phyloP scores from a whole-genome alignment of 345 rosid species.

The Salix udensis region DNA sequence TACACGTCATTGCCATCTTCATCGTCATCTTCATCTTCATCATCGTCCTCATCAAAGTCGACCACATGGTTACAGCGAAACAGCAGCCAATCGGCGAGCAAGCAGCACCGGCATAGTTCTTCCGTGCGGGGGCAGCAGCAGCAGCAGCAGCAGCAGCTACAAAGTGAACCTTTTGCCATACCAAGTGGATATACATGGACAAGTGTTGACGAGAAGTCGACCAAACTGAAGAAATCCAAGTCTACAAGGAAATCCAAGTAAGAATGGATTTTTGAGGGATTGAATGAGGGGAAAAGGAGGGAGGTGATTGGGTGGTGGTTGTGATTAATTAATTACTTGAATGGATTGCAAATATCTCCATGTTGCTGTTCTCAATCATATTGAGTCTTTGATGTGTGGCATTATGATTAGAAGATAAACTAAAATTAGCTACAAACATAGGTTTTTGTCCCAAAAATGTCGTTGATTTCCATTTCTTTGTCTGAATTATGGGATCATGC shows the following conservation, averaged over 20 bases:
- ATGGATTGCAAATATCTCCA: neutral
- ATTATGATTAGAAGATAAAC: too few species aligned
- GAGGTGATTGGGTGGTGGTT: neutral
- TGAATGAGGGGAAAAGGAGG: neutral
- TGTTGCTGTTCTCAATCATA: neutral
- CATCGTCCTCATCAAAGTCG: neutral
- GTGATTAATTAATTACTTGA: neutral
- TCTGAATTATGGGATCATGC: neutral
- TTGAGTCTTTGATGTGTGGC: neutral
- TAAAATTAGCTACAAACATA: too few species aligned
- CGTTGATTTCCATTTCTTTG: too few species aligned
- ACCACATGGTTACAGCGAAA: slow-evolving; percentile 57
- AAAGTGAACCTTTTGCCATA: slow-evolving; percentile 69
- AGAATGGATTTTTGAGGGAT: neutral
- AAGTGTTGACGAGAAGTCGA: slow-evolving; percentile 18
- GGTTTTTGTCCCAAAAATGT: too few species aligned
- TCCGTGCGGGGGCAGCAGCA: neutral
- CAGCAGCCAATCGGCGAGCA: slow-evolving; percentile 42
- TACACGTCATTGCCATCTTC: slow-evolving; percentile 30
- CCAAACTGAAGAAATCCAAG: slow-evolving; percentile 28
- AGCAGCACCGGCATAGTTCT: slow-evolving; percentile 34
- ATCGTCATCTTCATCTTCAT: slow-evolving; percentile 20
- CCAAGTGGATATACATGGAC: slow-evolving; percentile 81
- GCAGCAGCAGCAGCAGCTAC: slow-evolving; percentile 9
- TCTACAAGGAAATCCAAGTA: slow-evolving; percentile 24